Evolutionary conservation across 148 eudicot genomes (phyloP), one percentile per base, ranked within the genome.

Genomic region (Nepenthes gracilis): DNA sequence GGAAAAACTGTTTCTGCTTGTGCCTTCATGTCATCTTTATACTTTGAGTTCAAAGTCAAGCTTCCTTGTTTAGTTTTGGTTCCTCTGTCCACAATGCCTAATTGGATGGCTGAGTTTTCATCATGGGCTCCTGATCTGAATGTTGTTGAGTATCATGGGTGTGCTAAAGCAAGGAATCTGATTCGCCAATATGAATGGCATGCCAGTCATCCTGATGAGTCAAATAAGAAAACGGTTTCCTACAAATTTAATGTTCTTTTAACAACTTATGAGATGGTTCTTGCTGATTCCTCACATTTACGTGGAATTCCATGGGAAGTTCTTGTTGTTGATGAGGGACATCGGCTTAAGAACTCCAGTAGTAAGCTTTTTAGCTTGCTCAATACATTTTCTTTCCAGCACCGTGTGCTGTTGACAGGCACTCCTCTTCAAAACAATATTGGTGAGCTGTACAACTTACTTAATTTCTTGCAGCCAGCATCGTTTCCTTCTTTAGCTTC

Each of bases 71-170:
- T 93, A 45, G 95, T 93, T 57, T 83, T 93, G 84, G 99, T 93
- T 64, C 99, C 99, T 66, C 86, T 93, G 65, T 88, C 99, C 47
- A 93, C 99, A 35, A 89, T 93, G 99, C 99, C 95, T 32, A 93
- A 93, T 66, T 93, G 99, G 99, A 86, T 83, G 87, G 81, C 99
- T 0, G 99, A 93, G 74, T 93, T 93, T 74, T 61, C 86, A 33
- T 69, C 73, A 48, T 93, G 99, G 99, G 95, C 99, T 63, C 96
- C 99, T n/a, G 67, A 84, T 61, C 70, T 93, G 66, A 88, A 93
- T 60, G 96, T 93, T 48, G 96, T 93, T 43, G 96, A 93, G 64
- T 93, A 93, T 79, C 99, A 93, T 66, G 99, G 99, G 9, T 75
- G 75, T 72, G 83, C 84, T 61, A 86, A 79, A 70, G 91, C 94